Conservation (phyloP, 2,329 filamentous ascomycete species). For the Sclerotinia minor region DNA sequence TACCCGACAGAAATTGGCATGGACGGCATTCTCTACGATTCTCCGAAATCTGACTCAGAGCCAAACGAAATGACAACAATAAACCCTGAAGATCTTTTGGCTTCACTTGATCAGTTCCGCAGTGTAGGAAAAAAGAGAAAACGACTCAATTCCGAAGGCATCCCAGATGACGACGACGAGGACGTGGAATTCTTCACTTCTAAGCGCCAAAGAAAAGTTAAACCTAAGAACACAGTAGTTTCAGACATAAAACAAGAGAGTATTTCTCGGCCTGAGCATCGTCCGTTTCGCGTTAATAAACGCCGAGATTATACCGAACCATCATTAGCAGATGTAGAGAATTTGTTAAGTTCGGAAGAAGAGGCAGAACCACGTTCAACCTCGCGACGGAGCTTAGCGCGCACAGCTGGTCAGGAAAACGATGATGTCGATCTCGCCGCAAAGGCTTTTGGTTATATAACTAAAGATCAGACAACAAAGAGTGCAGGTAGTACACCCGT, state of each 20-base stretch:
- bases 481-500: neutral
- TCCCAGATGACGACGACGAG: constrained; percentile 30
- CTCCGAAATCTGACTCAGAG: constrained; percentile 31
- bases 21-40: constrained; percentile 40
- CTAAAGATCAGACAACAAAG: constrained; percentile 22
- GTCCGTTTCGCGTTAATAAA: constrained; percentile 30
- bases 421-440: constrained; percentile 32
- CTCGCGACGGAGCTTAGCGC: constrained; percentile 15
- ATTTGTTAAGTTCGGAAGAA: constrained; percentile 20
- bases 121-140: constrained; percentile 34
- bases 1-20: constrained; percentile 35
- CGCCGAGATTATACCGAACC: constrained; percentile 35
- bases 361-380: neutral
- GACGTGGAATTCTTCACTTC: constrained; percentile 38
- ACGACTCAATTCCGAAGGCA: constrained; percentile 26
- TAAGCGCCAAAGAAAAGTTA: constrained; percentile 33
- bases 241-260: constrained; percentile 9
- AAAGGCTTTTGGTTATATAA: constrained; percentile 31
- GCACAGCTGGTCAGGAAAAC: constrained; percentile 18
- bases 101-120: constrained; percentile 26
- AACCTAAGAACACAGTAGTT: constrained; percentile 27
- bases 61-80: constrained; percentile 29
- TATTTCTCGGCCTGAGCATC: constrained; percentile 27
- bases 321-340: constrained; percentile 32
- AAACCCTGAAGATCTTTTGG: constrained; percentile 34